A percentile compares a stretch with the other conserved stretches of the same genome.
These are phyloP conservation scores for Fusarium musae DNA, from an alignment of 2,329 filamentous ascomycete species.

Conservation along the genomic window DNA sequence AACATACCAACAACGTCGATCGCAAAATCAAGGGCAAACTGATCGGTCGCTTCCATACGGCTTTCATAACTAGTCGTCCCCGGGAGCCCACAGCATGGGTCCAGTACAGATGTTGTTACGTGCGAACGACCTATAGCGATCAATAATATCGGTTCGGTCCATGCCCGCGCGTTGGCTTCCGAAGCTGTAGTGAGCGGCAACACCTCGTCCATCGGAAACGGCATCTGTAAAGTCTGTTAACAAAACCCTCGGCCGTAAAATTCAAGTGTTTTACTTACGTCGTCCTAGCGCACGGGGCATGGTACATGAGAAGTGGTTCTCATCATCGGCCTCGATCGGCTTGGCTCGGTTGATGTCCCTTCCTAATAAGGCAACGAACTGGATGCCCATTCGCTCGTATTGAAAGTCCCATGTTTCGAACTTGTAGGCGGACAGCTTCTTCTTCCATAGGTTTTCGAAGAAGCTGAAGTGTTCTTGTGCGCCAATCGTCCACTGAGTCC, in stretches of 20 bases:
- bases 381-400: conserved; percentile 62
- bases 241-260: neutral
- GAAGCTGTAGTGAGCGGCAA: conserved; percentile 66
- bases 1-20: neutral
- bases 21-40: neutral
- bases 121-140: conserved; percentile 64
- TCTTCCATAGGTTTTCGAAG: conserved; percentile 61
- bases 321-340: conserved; percentile 57
- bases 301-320: conserved; percentile 57
- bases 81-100: conserved; percentile 47
- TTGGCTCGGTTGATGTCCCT: conserved; percentile 60
- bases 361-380: conserved; percentile 65
- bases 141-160: conserved; percentile 63
- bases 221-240: conserved; percentile 47
- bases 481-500: conserved; percentile 62
- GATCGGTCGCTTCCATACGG: neutral
- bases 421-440: conserved; percentile 58
- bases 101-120: conserved; percentile 60
- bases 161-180: conserved; percentile 53
- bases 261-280: conserved; percentile 34
- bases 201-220: conserved; percentile 63
- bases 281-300: conserved; percentile 53
- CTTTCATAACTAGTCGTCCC: conserved; percentile 12
- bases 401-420: conserved; percentile 62
- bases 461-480: conserved; percentile 61